Base-by-base conservation (phyloP, 352 stramenopile species). In the Phytophthora ramorum region DNA sequence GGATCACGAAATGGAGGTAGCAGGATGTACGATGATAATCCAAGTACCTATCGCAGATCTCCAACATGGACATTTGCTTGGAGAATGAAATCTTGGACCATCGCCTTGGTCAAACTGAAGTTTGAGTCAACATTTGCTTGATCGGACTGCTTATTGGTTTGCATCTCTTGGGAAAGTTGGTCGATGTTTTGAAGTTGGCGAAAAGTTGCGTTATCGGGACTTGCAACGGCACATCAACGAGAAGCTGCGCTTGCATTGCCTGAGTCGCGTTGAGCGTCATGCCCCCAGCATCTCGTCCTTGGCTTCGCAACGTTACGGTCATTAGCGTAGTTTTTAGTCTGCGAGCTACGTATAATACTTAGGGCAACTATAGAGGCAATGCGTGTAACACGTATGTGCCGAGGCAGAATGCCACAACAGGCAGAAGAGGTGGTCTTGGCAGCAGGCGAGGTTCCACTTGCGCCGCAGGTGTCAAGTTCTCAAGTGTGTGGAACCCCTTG, bases 141-240 rank as follows among this genome's bases (percentile, higher is more conserved):
- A 19, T 32, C 8, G 8, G 26, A 28, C 14, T 50, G 17, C 37
- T 38, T 17, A 16, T 34, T 40, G 1, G 26, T 17, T 20, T 59
- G 7, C 37, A 58, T 54, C 20, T 52, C 47, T 4, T 44, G 26
- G 4, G 37, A 59, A 34, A 45, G 14, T 43, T 47, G 43, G 19
- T 57, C 49, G 2, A 57, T 47, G 14, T 57, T 32, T 13, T 47
- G 49, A 13, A 65, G 48, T 34, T 66, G 58, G 0, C 40, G 40
- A 47, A 66, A 66, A 43, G 58, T 59, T 14, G 48, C 30, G 14
- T 38, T 59, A 12, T 59, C 38, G 7, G 49, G 59, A 3, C 49
- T 51, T 49, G 13, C 2, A 67, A 4, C 5, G 61, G 61, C 19
- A 35, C 30, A 2, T 55, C 37, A 2, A 14, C 34, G 4, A 30